Evolutionary conservation across 371 early-diverging fungal genomes (phyloP).

Genomic region (Phascolomyces articulosus): DNA sequence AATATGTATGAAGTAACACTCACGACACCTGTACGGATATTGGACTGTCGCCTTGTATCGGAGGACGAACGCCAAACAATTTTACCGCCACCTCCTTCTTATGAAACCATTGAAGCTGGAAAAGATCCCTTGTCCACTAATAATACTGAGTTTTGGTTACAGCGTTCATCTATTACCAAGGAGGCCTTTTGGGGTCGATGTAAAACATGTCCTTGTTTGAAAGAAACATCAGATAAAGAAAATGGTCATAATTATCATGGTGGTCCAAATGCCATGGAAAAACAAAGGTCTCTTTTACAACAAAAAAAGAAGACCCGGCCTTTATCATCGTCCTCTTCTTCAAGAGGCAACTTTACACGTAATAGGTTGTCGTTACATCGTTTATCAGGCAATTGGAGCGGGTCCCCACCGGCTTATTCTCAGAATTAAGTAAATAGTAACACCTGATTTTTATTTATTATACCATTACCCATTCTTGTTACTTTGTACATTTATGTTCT

Average conservation of each 20-base stretch:
- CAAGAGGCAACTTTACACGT: neutral
- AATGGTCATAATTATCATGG: neutral
- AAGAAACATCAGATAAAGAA: neutral
- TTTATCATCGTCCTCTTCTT: neutral
- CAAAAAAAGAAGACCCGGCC: neutral
- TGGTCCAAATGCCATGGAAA: neutral
- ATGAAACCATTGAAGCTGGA: constrained; percentile 20
- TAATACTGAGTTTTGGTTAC: constrained; percentile 30
- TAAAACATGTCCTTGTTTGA: constrained; percentile 33
- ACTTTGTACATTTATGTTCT: too few species aligned
- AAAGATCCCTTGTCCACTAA: constrained; percentile 13
- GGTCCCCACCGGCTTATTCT: neutral
- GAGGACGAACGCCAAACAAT: constrained; percentile 69
- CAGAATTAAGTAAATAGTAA: neutral
- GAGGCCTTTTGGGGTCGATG: constrained; percentile 36
- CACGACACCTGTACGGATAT: constrained; percentile 32
- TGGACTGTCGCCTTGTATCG: constrained; percentile 42
- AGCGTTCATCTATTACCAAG: constrained; percentile 37
- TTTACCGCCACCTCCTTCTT: constrained; percentile 80
- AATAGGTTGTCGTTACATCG: constrained; percentile 1
- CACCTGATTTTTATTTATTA: too few species aligned
- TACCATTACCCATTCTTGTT: too few species aligned
- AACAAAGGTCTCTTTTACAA: neutral
- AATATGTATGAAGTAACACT: constrained; percentile 25
- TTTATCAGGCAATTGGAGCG: neutral